phyloP scores from a whole-genome alignment of 108 stramenopile species.

The Epithemia pelagica region DNA sequence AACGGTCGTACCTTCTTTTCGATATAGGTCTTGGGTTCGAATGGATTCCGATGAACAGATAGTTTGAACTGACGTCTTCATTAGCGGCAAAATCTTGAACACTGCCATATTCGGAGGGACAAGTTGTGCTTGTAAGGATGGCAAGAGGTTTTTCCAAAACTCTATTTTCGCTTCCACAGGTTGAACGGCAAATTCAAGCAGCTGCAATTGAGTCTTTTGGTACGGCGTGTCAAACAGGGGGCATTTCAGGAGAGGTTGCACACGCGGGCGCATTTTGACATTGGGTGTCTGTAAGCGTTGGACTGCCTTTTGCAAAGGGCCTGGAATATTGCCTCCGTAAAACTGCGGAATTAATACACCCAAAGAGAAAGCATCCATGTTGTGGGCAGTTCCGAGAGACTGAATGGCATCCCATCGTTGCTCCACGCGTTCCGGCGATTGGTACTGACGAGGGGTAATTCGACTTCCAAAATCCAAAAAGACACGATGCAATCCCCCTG shows the following conservation, averaged over 20 bases:
- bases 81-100: slow-evolving; percentile 69
- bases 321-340: slow-evolving; percentile 47
- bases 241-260: slow-evolving; percentile 72
- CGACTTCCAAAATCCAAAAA: slow-evolving; percentile 56
- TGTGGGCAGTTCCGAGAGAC: slow-evolving; percentile 43
- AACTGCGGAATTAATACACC: slow-evolving; percentile 69
- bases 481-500: slow-evolving; percentile 53
- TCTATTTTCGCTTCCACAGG: slow-evolving; percentile 66
- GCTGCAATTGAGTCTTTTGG: slow-evolving; percentile 46
- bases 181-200: slow-evolving; percentile 66
- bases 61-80: slow-evolving; percentile 37
- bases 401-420: slow-evolving; percentile 51
- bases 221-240: slow-evolving; percentile 78
- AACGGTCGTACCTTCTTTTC: slow-evolving; percentile 51
- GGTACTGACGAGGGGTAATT: slow-evolving; percentile 58
- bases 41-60: slow-evolving; percentile 51
- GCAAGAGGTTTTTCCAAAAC: slow-evolving; percentile 65
- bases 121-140: slow-evolving; percentile 35
- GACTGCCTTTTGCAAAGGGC: slow-evolving; percentile 64
- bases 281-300: slow-evolving; percentile 62
- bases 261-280: slow-evolving; percentile 56
- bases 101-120: slow-evolving; percentile 45
- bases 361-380: slow-evolving; percentile 70
- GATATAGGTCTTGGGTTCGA: slow-evolving; percentile 69
- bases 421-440: slow-evolving; percentile 67